phyloP scores from a whole-genome alignment of 2,329 filamentous ascomycete species.

The Fusarium torulosum region DNA sequence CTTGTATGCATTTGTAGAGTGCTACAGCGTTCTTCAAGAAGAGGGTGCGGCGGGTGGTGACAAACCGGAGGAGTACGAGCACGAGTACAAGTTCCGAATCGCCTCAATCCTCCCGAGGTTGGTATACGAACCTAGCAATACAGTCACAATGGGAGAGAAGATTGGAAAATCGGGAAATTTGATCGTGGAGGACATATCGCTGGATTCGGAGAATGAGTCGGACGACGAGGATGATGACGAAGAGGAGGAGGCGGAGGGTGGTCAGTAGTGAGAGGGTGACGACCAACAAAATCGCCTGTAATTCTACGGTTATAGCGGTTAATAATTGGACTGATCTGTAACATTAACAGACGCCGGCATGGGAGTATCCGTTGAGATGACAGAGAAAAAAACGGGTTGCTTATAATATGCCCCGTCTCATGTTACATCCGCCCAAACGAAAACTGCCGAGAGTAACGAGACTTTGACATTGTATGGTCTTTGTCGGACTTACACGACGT shows the following conservation, averaged over 20 bases:
- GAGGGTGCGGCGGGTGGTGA: constrained; percentile 48
- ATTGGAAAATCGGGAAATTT: constrained; percentile 89
- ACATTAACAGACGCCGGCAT: constrained; percentile 1
- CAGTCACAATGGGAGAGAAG: constrained; percentile 75
- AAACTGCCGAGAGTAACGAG: constrained; percentile 11
- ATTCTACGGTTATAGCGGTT: constrained; percentile 19
- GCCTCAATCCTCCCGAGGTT: constrained; percentile 87
- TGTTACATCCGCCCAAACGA: not conserved
- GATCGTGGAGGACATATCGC: constrained; percentile 77
- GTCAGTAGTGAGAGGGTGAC: constrained; percentile 32
- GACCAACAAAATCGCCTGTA: constrained; percentile 13
- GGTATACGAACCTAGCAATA: constrained; percentile 78
- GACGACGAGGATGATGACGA: constrained; percentile 48
- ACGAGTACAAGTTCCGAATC: constrained; percentile 87
- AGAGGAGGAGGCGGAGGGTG: constrained; percentile 43
- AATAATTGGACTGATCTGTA: constrained; percentile 15
- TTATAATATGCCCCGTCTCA: not conserved
- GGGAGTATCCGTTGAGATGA: not conserved
- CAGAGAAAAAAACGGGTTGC: not conserved
- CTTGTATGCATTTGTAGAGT: constrained; percentile 96
- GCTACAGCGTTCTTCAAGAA: constrained; percentile 74
- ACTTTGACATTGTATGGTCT: not conserved
- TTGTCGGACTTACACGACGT: constrained; percentile 4
- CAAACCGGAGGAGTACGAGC: constrained; percentile 77
- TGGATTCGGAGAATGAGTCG: constrained; percentile 54